Base-by-base conservation (phyloP, 2,329 filamentous ascomycete species). In the Monosporascus cannonballus region DNA sequence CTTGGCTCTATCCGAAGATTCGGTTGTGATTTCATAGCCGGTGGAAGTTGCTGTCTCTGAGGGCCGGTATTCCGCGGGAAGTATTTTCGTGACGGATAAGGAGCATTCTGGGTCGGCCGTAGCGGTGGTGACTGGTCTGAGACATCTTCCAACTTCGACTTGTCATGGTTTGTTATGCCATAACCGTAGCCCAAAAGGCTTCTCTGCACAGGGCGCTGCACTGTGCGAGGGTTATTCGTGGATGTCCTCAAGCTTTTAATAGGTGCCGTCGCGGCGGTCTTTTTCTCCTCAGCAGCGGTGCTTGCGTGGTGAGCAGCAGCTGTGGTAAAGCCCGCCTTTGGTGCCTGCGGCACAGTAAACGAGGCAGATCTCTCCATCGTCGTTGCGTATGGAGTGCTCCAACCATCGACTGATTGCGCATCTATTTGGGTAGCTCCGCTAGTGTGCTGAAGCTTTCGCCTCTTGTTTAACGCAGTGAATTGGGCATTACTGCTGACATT, bases 261-360 rank as follows among this genome's bases (percentile, higher is more conserved):
- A 36, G 30, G 60, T 57, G 39, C 55, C 54, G 18, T 53, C 3
- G 66, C 59, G 17, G 64, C 59, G 24, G 47, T 53, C 22, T 59
- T 66, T 1, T 62, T 67, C 49, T 69, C 68, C 27, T 72, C 67
- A 0, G 67, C 67, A 25, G 65, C 54, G 18, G 76, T 64, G 8
- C 65, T 69, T 2, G 71, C 68, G 50, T 76, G 77, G 58, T 85
- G 82, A 20, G 77, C 72, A 9, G 77, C 76, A 2, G 84, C 82
- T 9, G 80, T 81, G n/a, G 80, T 81, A 57, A 89, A 89, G 0
- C 81, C 83, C 0, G 78, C 72, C 8, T 80, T 69, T 27, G 75
- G 72, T 41, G 53, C 38, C 5, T 59, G 59, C 5, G 79, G 74
- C 50, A 84, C 75, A 0, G 83, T 86, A 54, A 89, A 89, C 0